Base-by-base conservation (phyloP, 2,329 filamentous ascomycete genomes). In the Fusarium sp. region DNA sequence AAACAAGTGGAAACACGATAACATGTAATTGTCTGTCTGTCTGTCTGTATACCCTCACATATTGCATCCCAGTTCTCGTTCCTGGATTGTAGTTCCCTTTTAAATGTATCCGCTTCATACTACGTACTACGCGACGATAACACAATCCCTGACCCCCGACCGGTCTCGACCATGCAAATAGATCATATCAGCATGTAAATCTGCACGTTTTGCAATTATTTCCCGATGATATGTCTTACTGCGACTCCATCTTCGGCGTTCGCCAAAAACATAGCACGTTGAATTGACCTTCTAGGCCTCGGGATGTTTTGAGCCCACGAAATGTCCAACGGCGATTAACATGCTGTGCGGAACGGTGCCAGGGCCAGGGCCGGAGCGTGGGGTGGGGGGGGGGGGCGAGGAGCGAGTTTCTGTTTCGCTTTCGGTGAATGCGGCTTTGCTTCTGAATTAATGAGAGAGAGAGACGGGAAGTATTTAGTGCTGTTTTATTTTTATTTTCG, bases 341-440 rank as follows among this genome's bases (percentile, higher is more conserved):
- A 45, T 54, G 41, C 38, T 39, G 6, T 42, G 68, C 69, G 63
- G 68, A 69, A 72, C 36, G 20, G 28, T 45, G 33, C 60, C 69
- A 56, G 53, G 59, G 50, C 42, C 24, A 18, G 39, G 24, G n/a
- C n/a, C 20, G 16, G 42, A 28, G n/a, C 44, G 44, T 33, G 44
- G 28, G 30, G 47, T n/a, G 47, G 30, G 30, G 30, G 31, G 15
- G 5, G 55, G 16, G 33, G 70, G 61, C 70, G 70, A 72, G 56
- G 30, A 38, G 70, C 59, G 50, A 51, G 48, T 3, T 24, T 35
- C 10, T n/a, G 47, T 50, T n/a, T 70, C 51, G 69, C 56, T 72
- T 66, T 61, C 51, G 70, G 60, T 65, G 69, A 69, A 55, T 36
- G 36, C 41, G 64, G 51, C 55, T 65, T 65, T 33, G 24, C 31